These are phyloP conservation scores for Gleditsia sinensis DNA, from an alignment of 306 rosid genomes.

Conservation along the genomic window DNA sequence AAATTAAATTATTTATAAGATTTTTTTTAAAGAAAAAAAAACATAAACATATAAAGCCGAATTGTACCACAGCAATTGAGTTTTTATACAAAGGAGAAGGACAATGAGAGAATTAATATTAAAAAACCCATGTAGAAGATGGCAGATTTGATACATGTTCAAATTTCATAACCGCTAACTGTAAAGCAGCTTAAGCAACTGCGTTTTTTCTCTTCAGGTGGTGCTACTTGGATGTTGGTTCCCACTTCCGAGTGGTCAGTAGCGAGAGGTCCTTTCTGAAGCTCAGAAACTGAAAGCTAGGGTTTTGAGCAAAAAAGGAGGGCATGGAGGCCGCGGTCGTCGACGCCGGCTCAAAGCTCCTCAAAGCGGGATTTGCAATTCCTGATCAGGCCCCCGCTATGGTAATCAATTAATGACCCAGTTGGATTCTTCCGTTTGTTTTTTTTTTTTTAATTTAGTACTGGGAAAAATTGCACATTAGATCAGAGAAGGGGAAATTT, in stretches of 20 bases:
- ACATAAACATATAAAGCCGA: no score
- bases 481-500: not conserved
- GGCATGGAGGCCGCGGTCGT: conserved; percentile 89
- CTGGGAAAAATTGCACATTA: not conserved
- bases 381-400: conserved; percentile 94
- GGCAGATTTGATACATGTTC: conserved; percentile 3
- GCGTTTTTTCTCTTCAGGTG: not conserved
- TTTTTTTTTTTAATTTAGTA: conserved; percentile 6
- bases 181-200: not conserved
- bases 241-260: not conserved
- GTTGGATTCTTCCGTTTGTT: not conserved
- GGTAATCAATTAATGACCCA: conserved; percentile 42
- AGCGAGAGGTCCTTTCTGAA: not conserved
- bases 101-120: no score
- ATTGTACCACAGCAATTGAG: no score
- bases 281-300: conserved; percentile 30
- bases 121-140: no score
- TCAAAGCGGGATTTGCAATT: conserved; percentile 94
- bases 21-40: no score
- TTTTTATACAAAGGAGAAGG: no score
- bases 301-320: conserved; percentile 34
- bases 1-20: no score
- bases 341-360: conserved; percentile 84
- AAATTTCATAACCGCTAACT: conserved; percentile 39
- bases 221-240: not conserved